Conservation (phyloP, 2,329 filamentous ascomycete genomes). For the Colletotrichum sp. region DNA sequence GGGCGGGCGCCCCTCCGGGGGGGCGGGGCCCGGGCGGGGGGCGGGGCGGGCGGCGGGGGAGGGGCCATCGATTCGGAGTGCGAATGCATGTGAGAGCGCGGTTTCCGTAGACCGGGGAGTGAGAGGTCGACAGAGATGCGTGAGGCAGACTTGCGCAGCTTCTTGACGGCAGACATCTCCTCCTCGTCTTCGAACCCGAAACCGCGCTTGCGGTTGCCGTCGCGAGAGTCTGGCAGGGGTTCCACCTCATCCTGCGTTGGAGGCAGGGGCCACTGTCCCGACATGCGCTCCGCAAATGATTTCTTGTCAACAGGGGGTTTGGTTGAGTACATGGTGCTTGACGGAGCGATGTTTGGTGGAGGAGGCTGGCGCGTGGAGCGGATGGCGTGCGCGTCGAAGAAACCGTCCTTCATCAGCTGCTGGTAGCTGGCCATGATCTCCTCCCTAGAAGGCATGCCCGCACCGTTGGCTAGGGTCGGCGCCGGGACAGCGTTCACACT, state of each 20-base stretch:
- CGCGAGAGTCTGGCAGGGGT: slow-evolving; percentile 31
- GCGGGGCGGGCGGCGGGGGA: slow-evolving; percentile 17
- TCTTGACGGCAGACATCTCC: slow-evolving; percentile 43
- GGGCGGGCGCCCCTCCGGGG: no score
- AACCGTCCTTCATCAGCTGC: slow-evolving; percentile 59
- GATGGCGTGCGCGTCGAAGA: slow-evolving; percentile 64
- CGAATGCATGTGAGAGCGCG: slow-evolving; percentile 25
- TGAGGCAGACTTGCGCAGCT: slow-evolving; percentile 57
- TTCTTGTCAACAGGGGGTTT: slow-evolving; percentile 16
- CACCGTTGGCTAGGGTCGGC: slow-evolving; percentile 15
- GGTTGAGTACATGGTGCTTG: slow-evolving; percentile 12
- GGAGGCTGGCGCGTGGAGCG: slow-evolving; percentile 57
- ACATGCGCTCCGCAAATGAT: slow-evolving; percentile 16
- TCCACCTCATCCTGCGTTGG: slow-evolving; percentile 13
- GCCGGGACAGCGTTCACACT: neutral
- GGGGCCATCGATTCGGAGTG: slow-evolving; percentile 30
- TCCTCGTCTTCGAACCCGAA: slow-evolving; percentile 41
- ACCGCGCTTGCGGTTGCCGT: slow-evolving; percentile 58
- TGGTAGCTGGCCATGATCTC: slow-evolving; percentile 63
- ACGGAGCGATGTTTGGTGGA: slow-evolving; percentile 19
- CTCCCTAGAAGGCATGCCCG: slow-evolving; percentile 44
- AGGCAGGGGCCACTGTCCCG: slow-evolving; percentile 25
- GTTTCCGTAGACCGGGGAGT: slow-evolving; percentile 34
- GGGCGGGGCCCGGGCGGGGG: no score
- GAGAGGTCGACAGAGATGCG: slow-evolving; percentile 43